These are phyloP conservation scores for Cladorrhinum samala DNA, from an alignment of 495 filamentous ascomycete genomes.

Conservation along the genomic window DNA sequence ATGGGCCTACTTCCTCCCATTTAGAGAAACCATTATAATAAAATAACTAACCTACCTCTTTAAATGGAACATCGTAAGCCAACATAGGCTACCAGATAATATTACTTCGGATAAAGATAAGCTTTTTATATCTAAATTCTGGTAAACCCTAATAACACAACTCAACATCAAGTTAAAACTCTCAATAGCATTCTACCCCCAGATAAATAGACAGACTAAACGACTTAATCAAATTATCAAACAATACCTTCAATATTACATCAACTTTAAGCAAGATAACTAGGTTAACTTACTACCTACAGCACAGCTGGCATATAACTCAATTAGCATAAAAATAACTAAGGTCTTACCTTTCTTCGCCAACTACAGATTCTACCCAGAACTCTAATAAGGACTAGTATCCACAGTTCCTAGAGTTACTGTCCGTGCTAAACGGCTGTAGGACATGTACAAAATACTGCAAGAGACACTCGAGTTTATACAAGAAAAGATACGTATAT, in stretches of 20 bases:
- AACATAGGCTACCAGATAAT: neutral
- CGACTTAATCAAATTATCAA: constrained; percentile 14
- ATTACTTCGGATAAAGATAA: neutral
- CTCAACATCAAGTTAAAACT: constrained; percentile 14
- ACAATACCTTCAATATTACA: constrained; percentile 1
- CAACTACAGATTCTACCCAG: neutral
- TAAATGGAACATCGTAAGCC: neutral
- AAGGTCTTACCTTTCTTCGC: neutral
- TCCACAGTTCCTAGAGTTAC: neutral
- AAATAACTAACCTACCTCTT: neutral
- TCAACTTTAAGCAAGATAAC: constrained; percentile 10
- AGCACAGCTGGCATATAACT: constrained; percentile 8
- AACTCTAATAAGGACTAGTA: neutral
- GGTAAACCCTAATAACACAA: neutral
- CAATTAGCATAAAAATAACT: neutral
- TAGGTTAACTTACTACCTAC: constrained; percentile 6
- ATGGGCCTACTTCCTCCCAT: neutral
- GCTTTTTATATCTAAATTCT: neutral
- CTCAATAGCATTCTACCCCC: constrained; percentile 25
- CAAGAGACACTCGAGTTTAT: neutral
- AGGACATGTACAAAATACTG: neutral
- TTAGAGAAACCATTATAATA: neutral
- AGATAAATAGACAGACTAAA: constrained; percentile 5
- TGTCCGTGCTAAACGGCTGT: neutral
- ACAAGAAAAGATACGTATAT: neutral